Conservation (phyloP, 805 yeast species). For the Suhomyces pyralidae region DNA sequence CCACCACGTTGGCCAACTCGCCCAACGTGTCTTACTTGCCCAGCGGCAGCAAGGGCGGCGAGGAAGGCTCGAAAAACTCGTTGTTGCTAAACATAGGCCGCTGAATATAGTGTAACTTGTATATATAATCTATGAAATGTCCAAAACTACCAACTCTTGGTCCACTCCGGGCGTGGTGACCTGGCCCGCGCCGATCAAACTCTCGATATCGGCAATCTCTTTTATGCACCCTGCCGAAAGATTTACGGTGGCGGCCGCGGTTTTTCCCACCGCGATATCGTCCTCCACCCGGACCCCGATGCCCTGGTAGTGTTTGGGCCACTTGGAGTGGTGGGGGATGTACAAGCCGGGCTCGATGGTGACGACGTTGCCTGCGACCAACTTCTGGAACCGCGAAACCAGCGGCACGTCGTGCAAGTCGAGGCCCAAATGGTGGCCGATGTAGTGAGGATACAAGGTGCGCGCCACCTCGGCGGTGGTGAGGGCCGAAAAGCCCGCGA, state of each 20-base stretch:
- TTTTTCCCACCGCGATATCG: conserved; percentile 77
- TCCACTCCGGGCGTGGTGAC: conserved; percentile 46
- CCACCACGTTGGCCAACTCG: conserved; percentile 76
- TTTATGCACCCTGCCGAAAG: conserved; percentile 83
- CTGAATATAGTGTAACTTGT: conserved; percentile 19
- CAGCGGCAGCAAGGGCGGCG: conserved; percentile 33
- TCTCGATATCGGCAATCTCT: conserved; percentile 79
- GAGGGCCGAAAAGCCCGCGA: conserved; percentile 59
- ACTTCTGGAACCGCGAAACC: conserved; percentile 50
- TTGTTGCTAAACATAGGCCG: conserved; percentile 70
- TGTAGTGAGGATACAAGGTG: conserved; percentile 80
- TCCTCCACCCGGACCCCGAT: conserved; percentile 96
- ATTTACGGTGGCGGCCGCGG: conserved; percentile 44
- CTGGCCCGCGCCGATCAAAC: conserved; percentile 54
- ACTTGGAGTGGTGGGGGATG: conserved; percentile 67
- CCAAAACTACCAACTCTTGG: conserved; percentile 30
- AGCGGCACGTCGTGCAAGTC: conserved; percentile 85
- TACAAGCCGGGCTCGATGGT: conserved; percentile 97
- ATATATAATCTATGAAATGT: conserved; percentile 6
- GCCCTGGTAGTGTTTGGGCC: conserved; percentile 79
- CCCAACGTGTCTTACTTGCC: conserved; percentile 91
- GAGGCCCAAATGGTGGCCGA: conserved; percentile 92
- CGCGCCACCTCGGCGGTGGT: conserved; percentile 51
- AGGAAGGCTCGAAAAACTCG: conserved; percentile 45
- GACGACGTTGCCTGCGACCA: conserved; percentile 73